These are phyloP conservation scores for Sugiyamaella xylanicola DNA, from an alignment of 1,139 yeast species.

Conservation along the genomic window DNA sequence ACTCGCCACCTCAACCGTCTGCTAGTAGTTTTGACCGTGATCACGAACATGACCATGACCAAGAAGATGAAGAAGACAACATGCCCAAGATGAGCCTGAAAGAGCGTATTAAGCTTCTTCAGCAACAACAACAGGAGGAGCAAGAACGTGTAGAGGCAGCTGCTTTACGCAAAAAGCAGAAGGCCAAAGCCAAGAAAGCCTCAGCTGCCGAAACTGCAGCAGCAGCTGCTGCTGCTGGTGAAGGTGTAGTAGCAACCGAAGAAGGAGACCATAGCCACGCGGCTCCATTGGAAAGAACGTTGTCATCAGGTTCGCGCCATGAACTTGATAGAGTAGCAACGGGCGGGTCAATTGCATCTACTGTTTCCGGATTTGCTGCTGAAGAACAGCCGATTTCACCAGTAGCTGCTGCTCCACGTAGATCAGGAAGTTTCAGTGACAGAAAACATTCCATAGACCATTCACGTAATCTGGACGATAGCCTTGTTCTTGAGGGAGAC, in stretches of 20 bases:
- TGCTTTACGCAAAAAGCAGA: slow-evolving; percentile 59
- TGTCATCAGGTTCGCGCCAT: slow-evolving; percentile 27
- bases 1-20: slow-evolving; percentile 25
- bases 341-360: slow-evolving; percentile 26
- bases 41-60: neutral
- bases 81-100: slow-evolving; percentile 79
- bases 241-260: slow-evolving; percentile 14
- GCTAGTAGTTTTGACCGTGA: slow-evolving; percentile 1
- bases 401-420: neutral
- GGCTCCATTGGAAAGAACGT: slow-evolving; percentile 22
- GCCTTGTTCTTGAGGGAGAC: slow-evolving; percentile 27
- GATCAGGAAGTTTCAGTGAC: slow-evolving; percentile 19
- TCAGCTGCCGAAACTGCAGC: slow-evolving; percentile 15
- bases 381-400: slow-evolving; percentile 11
- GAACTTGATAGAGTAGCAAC: slow-evolving; percentile 24
- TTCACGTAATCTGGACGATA: slow-evolving; percentile 7
- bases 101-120: slow-evolving; percentile 82
- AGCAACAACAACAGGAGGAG: slow-evolving; percentile 79
- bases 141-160: slow-evolving; percentile 73
- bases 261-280: slow-evolving; percentile 2
- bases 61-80: slow-evolving; percentile 46
- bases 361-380: neutral
- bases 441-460: slow-evolving; percentile 19
- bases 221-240: slow-evolving; percentile 22
- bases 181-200: slow-evolving; percentile 35